Conservation (phyloP, 1,139 yeast genomes). For the Candida sanyaensis region DNA sequence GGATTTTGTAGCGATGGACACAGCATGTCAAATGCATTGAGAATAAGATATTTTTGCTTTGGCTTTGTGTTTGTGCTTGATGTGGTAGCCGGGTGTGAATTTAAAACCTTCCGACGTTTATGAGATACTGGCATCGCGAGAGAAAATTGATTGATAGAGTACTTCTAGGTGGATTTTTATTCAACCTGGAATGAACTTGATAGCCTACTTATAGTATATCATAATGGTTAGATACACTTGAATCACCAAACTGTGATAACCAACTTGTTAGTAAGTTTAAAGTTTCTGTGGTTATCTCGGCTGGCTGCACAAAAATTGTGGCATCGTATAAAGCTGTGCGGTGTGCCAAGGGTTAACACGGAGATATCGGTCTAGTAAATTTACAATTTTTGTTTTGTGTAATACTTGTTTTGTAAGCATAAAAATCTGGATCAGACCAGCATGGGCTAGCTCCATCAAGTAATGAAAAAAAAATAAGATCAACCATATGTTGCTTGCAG, state of each 20-base stretch:
- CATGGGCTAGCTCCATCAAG: too few relatives aligned
- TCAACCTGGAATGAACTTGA: too few relatives aligned
- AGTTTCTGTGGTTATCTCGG: too few relatives aligned
- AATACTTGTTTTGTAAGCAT: too few relatives aligned
- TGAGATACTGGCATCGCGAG: not conserved
- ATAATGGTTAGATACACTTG: not conserved
- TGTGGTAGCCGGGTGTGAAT: not conserved
- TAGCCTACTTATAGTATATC: not conserved
- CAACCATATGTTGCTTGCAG: too few relatives aligned
- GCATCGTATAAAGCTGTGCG: not conserved
- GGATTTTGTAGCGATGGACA: constrained; percentile 36
- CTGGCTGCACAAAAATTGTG: not conserved
- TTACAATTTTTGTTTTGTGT: too few relatives aligned
- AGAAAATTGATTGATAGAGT: not conserved
- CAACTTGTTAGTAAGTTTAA: not conserved
- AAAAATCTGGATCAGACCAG: too few relatives aligned
- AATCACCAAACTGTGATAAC: constrained; percentile 1
- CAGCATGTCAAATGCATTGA: constrained; percentile 43
- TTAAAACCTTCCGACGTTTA: not conserved
- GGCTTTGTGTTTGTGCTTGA: not conserved
- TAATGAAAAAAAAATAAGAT: too few relatives aligned
- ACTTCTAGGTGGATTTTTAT: too few relatives aligned
- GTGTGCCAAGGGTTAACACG: too few relatives aligned
- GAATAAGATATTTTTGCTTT: constrained; percentile 14
- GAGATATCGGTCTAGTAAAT: too few relatives aligned